These are phyloP conservation scores for Penicillium griseofulvum DNA, from an alignment of 2,329 filamentous ascomycete genomes.

Conservation along the genomic window DNA sequence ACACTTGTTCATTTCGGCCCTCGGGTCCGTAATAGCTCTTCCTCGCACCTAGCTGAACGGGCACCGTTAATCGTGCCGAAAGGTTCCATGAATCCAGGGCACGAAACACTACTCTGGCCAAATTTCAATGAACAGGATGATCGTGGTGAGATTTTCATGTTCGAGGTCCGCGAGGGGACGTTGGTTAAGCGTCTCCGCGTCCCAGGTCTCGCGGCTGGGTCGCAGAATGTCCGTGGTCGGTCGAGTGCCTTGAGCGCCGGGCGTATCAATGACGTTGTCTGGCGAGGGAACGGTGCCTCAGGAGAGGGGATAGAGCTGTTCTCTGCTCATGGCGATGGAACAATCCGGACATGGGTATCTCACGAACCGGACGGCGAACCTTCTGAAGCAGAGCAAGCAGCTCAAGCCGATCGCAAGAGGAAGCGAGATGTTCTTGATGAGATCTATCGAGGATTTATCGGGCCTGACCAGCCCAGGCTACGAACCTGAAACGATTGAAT, in stretches of 20 bases:
- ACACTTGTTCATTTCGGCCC: slow-evolving; percentile 87
- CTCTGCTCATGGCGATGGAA: slow-evolving; percentile 79
- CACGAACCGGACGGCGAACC: slow-evolving; percentile 50
- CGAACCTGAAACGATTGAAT: not conserved
- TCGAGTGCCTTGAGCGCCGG: slow-evolving; percentile 52
- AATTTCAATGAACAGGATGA: slow-evolving; percentile 69
- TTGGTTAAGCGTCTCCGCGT: slow-evolving; percentile 69
- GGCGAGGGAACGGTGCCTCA: slow-evolving; percentile 63
- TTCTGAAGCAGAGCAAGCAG: slow-evolving; percentile 49
- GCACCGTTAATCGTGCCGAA: slow-evolving; percentile 64
- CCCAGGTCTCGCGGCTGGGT: slow-evolving; percentile 51
- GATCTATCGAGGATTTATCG: slow-evolving; percentile 74
- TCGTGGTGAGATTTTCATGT: slow-evolving; percentile 68
- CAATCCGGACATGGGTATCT: slow-evolving; percentile 76
- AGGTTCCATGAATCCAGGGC: slow-evolving; percentile 53
- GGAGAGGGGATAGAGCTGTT: slow-evolving; percentile 67
- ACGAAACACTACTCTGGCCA: slow-evolving; percentile 74
- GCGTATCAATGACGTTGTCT: slow-evolving; percentile 71
- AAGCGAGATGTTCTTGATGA: slow-evolving; percentile 79
- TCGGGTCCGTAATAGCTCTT: slow-evolving; percentile 67
- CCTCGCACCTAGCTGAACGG: slow-evolving; percentile 58
- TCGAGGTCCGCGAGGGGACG: slow-evolving; percentile 74
- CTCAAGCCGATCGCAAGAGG: slow-evolving; percentile 53
- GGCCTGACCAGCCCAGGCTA: not conserved
- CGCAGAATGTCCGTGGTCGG: slow-evolving; percentile 39